Evolutionary conservation across 2,329 filamentous ascomycete genomes (phyloP), one percentile per base, ranked within the genome.

Genomic region (Calonectria multiphialidica): DNA sequence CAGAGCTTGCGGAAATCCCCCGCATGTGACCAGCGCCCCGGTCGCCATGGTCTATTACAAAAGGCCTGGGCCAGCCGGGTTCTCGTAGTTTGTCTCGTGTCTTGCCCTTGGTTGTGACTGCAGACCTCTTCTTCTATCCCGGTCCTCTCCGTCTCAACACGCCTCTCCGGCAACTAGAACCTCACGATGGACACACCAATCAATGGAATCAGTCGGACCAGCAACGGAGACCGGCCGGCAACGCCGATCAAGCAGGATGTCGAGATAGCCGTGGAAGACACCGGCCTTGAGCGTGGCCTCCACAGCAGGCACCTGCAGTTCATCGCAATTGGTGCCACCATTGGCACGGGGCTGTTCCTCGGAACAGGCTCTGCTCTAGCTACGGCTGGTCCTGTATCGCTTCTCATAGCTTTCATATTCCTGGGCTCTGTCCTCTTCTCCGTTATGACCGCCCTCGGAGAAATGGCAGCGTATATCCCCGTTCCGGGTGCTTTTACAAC

Each of bases 391-490:
- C 93, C 93, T 8, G 90, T 89, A 1, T 90, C 91, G 40, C 89
- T 91, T 45, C 86, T 95, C 57, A 88, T 95, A 74, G 92, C 91
- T 50, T 95, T 93, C 80, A 80, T 90, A 68, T 93, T 93, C 73
- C 88, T 95, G 78, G 94, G 93, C 66, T 87, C 90, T 16, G 89
- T 96, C 69, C 90, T 96, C 55, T 96, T 90, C 85, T 92, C 91
- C 3, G 91, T 96, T 83, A 95, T 96, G 92, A 87, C 88, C 55
- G 88, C 88, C 50, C 85, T 93, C 28, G 90, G 90, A 63, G 91
- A 97, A 84, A 93, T 97, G 88, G 92, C 94, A 9, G 92, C 94
- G 10, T 95, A 92, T 77, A 91, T 96, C 37, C 95, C 95, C 6
- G 91, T 96, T 40, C 87, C 93, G 21, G 94, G 93, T 70, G 92